phyloP scores from a whole-genome alignment of 768 basidiomycete genomes.

The Tricholoma hemisulphureum region DNA sequence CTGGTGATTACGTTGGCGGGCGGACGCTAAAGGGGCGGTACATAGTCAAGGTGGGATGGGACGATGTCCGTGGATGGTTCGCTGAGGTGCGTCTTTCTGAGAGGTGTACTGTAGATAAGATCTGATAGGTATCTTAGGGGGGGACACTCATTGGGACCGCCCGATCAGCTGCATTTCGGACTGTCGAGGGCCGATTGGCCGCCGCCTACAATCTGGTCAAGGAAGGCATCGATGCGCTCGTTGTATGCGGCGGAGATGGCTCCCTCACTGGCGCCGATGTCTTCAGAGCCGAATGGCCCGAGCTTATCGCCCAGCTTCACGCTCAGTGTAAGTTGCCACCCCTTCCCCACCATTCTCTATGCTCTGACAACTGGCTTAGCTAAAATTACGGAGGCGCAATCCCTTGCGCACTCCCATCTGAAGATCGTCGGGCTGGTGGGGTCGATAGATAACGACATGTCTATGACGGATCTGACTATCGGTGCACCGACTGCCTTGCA shows the following conservation, averaged over 20 bases:
- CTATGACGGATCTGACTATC: slow-evolving; percentile 95
- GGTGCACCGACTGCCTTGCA: slow-evolving; percentile 95
- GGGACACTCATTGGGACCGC: slow-evolving; percentile 97
- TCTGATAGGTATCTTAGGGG: slow-evolving; percentile 48
- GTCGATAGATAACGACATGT: slow-evolving; percentile 99
- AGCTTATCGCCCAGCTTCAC: slow-evolving; percentile 68
- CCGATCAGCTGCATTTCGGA: slow-evolving; percentile 80
- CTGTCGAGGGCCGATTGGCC: slow-evolving; percentile 79
- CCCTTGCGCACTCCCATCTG: slow-evolving; percentile 72
- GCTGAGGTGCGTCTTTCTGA: slow-evolving; percentile 57
- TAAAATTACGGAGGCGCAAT: slow-evolving; percentile 74
- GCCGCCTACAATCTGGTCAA: slow-evolving; percentile 91
- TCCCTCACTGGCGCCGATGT: slow-evolving; percentile 94
- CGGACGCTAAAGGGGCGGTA: slow-evolving; percentile 85
- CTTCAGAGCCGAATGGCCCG: slow-evolving; percentile 92
- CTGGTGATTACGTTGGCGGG: slow-evolving; percentile 66
- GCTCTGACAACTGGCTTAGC: slow-evolving; percentile 35
- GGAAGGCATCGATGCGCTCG: slow-evolving; percentile 96
- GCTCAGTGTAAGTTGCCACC: slow-evolving; percentile 47
- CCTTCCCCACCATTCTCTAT: background rate
- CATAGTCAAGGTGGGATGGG: slow-evolving; percentile 96
- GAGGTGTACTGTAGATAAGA: background rate
- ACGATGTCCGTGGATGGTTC: slow-evolving; percentile 96
- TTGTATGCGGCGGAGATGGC: slow-evolving; percentile 97
- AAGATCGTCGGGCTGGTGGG: slow-evolving; percentile 98